Evolutionary conservation across 352 stramenopile genomes (phyloP).

Genomic region (Pythium guiyangense): DNA sequence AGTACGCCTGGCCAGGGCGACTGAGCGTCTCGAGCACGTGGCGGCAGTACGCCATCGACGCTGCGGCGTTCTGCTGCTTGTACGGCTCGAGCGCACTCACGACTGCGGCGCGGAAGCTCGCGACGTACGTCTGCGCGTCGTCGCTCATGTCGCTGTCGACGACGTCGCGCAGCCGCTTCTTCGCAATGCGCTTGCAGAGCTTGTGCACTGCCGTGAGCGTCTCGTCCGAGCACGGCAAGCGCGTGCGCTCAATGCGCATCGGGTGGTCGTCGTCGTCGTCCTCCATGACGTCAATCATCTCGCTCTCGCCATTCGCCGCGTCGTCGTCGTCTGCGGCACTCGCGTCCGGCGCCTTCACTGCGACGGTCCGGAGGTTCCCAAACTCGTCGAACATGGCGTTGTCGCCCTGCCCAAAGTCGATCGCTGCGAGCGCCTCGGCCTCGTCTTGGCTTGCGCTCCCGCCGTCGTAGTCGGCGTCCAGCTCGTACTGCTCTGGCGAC

Average conservation of each 20-base stretch:
- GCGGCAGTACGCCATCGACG: slow-evolving; percentile 81
- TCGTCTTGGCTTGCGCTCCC: slow-evolving; percentile 9
- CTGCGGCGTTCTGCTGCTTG: slow-evolving; percentile 71
- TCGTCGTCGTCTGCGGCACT: slow-evolving; percentile 23
- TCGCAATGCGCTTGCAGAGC: slow-evolving; percentile 66
- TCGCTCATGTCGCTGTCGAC: slow-evolving; percentile 60
- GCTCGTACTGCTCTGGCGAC: slow-evolving; percentile 54
- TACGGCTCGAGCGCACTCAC: slow-evolving; percentile 42
- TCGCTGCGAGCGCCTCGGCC: slow-evolving; percentile 23
- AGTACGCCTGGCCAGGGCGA: slow-evolving; percentile 31
- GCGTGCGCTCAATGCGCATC: slow-evolving; percentile 41
- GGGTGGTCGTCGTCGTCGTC: slow-evolving; percentile 28
- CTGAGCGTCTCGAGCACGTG: slow-evolving; percentile 51
- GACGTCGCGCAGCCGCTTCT: slow-evolving; percentile 68
- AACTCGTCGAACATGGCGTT: slow-evolving; percentile 76
- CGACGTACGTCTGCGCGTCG: slow-evolving; percentile 60
- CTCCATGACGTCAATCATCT: slow-evolving; percentile 73
- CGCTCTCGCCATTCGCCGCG: slow-evolving; percentile 25
- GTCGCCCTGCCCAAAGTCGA: slow-evolving; percentile 50
- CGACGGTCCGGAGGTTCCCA: slow-evolving; percentile 56
- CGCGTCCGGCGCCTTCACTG: slow-evolving; percentile 16
- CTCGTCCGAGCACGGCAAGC: slow-evolving; percentile 58
- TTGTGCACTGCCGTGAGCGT: slow-evolving; percentile 58
- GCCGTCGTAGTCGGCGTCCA: slow-evolving; percentile 39
- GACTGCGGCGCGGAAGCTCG: slow-evolving; percentile 51